Conservation (phyloP, 495 filamentous ascomycete genomes). For the Venustampulla echinocandica region DNA sequence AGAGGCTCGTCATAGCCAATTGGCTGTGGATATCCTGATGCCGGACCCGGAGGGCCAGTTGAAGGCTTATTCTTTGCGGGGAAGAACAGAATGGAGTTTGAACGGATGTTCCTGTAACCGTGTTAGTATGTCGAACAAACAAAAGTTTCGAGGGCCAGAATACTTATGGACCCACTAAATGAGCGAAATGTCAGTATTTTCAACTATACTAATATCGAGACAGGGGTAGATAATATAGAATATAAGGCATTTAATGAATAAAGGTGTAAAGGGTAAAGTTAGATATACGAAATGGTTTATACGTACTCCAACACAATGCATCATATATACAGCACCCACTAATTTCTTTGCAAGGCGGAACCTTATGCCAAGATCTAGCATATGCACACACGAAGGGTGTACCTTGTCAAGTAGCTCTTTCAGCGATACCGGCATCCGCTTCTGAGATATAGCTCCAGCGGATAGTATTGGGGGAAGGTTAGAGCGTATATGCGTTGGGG, state of each 20-base stretch:
- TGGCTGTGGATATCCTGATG: slow-evolving; percentile 15
- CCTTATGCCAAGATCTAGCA: slow-evolving; percentile 17
- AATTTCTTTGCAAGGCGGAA: slow-evolving; percentile 21
- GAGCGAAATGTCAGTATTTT: background rate
- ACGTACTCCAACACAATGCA: slow-evolving; percentile 18
- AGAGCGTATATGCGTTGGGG: slow-evolving; percentile 21
- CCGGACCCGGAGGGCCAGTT: slow-evolving; percentile 14
- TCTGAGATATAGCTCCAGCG: slow-evolving; percentile 19
- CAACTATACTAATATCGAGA: too few relatives aligned
- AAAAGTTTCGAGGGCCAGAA: background rate
- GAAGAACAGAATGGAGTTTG: slow-evolving; percentile 24
- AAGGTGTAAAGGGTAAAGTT: background rate
- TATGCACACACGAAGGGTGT: slow-evolving; percentile 17
- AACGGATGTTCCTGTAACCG: slow-evolving; percentile 17
- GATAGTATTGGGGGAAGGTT: slow-evolving; percentile 18
- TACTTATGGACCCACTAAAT: slow-evolving; percentile 18
- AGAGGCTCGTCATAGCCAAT: slow-evolving; percentile 16
- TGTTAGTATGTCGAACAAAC: background rate
- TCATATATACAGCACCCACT: slow-evolving; percentile 19
- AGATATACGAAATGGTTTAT: background rate
- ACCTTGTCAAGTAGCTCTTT: slow-evolving; percentile 14
- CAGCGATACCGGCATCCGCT: slow-evolving; percentile 21
- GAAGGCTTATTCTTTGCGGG: slow-evolving; percentile 12
- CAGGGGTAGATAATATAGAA: too few relatives aligned
- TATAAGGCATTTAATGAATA: background rate